These are phyloP conservation scores for Cordia subcordata DNA, from an alignment of 257 asterid species.

Conservation along the genomic window DNA sequence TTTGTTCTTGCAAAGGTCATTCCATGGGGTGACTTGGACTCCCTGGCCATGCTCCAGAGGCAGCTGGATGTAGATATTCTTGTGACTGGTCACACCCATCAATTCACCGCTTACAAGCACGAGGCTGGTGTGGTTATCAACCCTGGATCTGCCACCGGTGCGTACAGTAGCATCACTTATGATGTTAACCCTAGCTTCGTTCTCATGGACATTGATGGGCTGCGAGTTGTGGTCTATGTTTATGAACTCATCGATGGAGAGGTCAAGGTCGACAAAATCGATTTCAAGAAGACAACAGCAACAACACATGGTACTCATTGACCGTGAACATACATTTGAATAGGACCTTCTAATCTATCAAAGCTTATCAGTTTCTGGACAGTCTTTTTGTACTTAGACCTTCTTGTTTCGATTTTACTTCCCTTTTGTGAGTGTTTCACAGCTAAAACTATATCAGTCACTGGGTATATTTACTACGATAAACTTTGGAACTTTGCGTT, in stretches of 20 bases:
- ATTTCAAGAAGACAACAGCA: slow-evolving; percentile 85
- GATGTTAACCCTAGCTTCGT: slow-evolving; percentile 97
- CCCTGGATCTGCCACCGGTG: slow-evolving; percentile 98
- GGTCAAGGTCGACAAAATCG: slow-evolving; percentile 97
- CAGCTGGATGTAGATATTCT: slow-evolving; percentile 95
- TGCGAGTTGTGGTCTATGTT: slow-evolving; percentile 92
- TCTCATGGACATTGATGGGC: slow-evolving; percentile 94
- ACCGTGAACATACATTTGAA: no score
- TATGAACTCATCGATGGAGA: slow-evolving; percentile 96
- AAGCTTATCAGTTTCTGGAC: no score
- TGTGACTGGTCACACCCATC: slow-evolving; percentile 94
- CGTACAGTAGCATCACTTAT: slow-evolving; percentile 91
- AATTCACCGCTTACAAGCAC: slow-evolving; percentile 92
- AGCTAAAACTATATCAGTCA: neutral
- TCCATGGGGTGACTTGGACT: slow-evolving; percentile 98
- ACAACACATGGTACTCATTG: slow-evolving; percentile 3
- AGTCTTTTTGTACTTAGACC: neutral
- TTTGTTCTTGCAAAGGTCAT: slow-evolving; percentile 46
- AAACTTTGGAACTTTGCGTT: neutral
- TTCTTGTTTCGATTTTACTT: neutral
- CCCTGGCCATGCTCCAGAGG: slow-evolving; percentile 94
- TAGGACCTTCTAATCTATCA: no score
- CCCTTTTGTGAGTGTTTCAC: neutral
- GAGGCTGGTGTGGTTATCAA: slow-evolving; percentile 97
- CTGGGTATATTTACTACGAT: neutral